These are phyloP conservation scores for Jackrogersella multiformis DNA, from an alignment of 495 filamentous ascomycete species.

Conservation along the genomic window DNA sequence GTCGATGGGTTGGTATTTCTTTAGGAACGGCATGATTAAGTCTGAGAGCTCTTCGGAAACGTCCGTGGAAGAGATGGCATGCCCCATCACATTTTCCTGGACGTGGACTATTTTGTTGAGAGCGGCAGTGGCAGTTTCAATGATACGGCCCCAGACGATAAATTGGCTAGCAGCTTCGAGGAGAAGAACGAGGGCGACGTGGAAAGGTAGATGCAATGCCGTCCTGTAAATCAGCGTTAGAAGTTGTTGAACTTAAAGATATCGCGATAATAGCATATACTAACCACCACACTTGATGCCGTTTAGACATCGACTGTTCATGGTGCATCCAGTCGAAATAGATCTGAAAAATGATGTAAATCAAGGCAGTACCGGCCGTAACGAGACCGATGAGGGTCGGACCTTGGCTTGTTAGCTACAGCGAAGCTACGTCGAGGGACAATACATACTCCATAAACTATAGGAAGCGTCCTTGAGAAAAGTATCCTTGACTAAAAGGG, in stretches of 20 bases:
- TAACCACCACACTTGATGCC: slow-evolving; percentile 45
- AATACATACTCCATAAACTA: slow-evolving; percentile 45
- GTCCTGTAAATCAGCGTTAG: slow-evolving; percentile 50
- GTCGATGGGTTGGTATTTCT: slow-evolving; percentile 38
- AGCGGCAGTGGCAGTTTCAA: slow-evolving; percentile 25
- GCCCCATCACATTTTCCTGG: not conserved
- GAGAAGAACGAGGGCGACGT: slow-evolving; percentile 58
- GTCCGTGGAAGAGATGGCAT: slow-evolving; percentile 3
- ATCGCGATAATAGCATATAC: slow-evolving; percentile 59
- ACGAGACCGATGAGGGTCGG: slow-evolving; percentile 48
- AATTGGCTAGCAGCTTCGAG: slow-evolving; percentile 48
- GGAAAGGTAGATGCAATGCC: slow-evolving; percentile 74
- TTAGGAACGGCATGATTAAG: slow-evolving; percentile 37
- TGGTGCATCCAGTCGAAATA: slow-evolving; percentile 71
- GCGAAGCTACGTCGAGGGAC: slow-evolving; percentile 11
- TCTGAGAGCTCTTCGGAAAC: slow-evolving; percentile 11
- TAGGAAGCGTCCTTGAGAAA: slow-evolving; percentile 55
- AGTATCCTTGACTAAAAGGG: slow-evolving; percentile 38
- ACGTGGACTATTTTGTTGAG: slow-evolving; percentile 16
- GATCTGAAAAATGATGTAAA: slow-evolving; percentile 74
- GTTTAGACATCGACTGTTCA: slow-evolving; percentile 62
- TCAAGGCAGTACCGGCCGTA: slow-evolving; percentile 57
- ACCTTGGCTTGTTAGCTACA: slow-evolving; percentile 38
- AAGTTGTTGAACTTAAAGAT: slow-evolving; percentile 18
- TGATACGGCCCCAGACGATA: slow-evolving; percentile 50